A percentile compares a stretch with the other conserved stretches of the same genome.
Evolutionary conservation across 768 basidiomycete genomes (phyloP).

Genomic region (Hypsizygus marmoreus): DNA sequence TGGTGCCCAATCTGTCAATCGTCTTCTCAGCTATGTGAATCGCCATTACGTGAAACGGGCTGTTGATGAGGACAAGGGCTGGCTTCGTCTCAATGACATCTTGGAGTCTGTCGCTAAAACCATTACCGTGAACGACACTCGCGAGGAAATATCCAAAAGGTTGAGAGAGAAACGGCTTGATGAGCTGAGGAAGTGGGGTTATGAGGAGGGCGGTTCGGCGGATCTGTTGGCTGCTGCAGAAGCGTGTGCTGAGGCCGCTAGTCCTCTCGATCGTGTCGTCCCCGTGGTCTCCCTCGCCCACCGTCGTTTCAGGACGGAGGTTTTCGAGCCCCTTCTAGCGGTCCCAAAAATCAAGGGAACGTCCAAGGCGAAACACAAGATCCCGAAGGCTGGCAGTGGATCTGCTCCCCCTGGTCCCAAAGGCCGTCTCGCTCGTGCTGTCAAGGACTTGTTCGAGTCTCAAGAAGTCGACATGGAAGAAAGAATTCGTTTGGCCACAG

Average conservation of each 20-base stretch:
- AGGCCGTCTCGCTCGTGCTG: constrained; percentile 68
- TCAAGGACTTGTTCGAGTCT: constrained; percentile 63
- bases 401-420: constrained; percentile 53
- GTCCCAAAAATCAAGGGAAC: constrained; percentile 67
- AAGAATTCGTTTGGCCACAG: constrained; percentile 44
- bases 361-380: constrained; percentile 51
- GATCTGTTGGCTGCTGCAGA: constrained; percentile 59
- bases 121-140: constrained; percentile 51
- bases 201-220: constrained; percentile 48
- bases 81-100: constrained; percentile 69
- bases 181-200: constrained; percentile 77
- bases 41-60: constrained; percentile 78
- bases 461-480: constrained; percentile 49
- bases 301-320: constrained; percentile 71
- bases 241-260: constrained; percentile 75
- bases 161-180: constrained; percentile 59
- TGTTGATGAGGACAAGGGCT: constrained; percentile 77
- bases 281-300: constrained; percentile 64
- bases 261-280: constrained; percentile 64
- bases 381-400: constrained; percentile 40
- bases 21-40: constrained; percentile 78
- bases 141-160: constrained; percentile 58
- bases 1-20: constrained; percentile 67
- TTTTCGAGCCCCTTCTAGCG: constrained; percentile 67
- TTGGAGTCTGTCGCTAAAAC: constrained; percentile 60